Conservation (phyloP, 2,329 filamentous ascomycete species). For the Penicillium glabrum region DNA sequence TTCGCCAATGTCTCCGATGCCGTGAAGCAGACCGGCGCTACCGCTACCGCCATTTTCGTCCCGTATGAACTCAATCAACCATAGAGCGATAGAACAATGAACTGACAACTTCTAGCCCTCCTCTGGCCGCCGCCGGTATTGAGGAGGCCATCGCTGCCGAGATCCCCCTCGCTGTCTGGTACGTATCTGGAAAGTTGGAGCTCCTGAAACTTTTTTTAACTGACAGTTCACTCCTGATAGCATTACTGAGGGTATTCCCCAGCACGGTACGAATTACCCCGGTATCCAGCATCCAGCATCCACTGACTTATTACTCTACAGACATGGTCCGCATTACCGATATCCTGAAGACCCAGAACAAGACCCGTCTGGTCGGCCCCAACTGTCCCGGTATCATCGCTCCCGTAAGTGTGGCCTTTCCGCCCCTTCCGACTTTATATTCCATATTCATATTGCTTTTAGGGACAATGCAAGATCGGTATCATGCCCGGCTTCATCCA, state of each 20-base stretch:
- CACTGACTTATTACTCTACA: constrained; percentile 38
- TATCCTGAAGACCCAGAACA: constrained; percentile 95
- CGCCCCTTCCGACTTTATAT: background rate
- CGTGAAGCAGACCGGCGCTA: constrained; percentile 85
- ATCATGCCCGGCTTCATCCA: constrained; percentile 99
- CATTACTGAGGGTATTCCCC: constrained; percentile 96
- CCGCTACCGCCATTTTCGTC: constrained; percentile 92
- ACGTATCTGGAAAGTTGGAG: constrained; percentile 16
- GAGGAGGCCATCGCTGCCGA: constrained; percentile 94
- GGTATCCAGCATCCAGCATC: background rate
- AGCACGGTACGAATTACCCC: constrained; percentile 70
- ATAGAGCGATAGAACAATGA: background rate
- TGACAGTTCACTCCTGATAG: constrained; percentile 26
- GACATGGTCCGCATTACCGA: constrained; percentile 99
- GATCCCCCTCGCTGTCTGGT: constrained; percentile 90
- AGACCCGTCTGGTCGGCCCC: constrained; percentile 93
- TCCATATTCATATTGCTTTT: constrained; percentile 26
- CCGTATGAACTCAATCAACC: constrained; percentile 59
- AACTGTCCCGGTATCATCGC: constrained; percentile 99
- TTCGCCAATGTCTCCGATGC: constrained; percentile 88
- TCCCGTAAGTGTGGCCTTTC: constrained; percentile 49
- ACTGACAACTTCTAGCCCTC: constrained; percentile 62
- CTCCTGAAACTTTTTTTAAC: constrained; percentile 7
- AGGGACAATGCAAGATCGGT: constrained; percentile 98
- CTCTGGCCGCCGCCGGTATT: constrained; percentile 88